Evolutionary conservation across 176 grass and related monocot genomes (phyloP), one percentile per base, ranked within the genome.

Genomic region (Rhynchospora breviuscula): DNA sequence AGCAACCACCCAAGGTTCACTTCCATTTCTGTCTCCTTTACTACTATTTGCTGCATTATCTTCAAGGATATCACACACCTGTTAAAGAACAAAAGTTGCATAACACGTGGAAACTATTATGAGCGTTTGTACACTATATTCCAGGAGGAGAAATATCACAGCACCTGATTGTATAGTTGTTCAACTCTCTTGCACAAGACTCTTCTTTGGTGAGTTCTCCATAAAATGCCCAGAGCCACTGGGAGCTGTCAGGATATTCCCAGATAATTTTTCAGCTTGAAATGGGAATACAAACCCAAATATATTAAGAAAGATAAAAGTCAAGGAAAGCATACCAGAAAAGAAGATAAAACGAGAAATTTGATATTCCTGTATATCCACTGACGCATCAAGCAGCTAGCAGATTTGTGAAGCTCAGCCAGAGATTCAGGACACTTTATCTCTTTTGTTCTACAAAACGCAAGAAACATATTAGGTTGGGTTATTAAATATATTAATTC

Each of bases 51-150:
- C 17, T 14, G 85, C 89, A 89, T 91, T 93, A 84, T 97, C 91
- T 93, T 97, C 85, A 76, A 97, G 93, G 52, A 98, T 90, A 84
- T 98, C 95, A 87, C 95, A 98, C 17, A 94, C 89, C 95, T 98
- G 75, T 59, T 73, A 65, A 75, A 87, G 35, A n/a, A 64, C 22
- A 79, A 84, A 54, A 87, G 46, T 81, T 0, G 79, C 25, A 8
- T 53, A 67, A 54, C n/a, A 22, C 64, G 6, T 67, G 4, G 52
- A 82, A 47, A 66, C 12, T 59, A 10, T 66, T 10, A 26, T 17
- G 8, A 25, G 13, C 14, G 5, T 6, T 0, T 22, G 72, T 31
- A 76, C 72, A 54, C 48, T 54, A 72, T 77, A 62, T 62, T 22
- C 59, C 6, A 54, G 57, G 74, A 56, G 46, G 12, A 65, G 59